Evolutionary conservation across 1,139 yeast genomes (phyloP).

Genomic region (Yamadazyma jaroonii): DNA sequence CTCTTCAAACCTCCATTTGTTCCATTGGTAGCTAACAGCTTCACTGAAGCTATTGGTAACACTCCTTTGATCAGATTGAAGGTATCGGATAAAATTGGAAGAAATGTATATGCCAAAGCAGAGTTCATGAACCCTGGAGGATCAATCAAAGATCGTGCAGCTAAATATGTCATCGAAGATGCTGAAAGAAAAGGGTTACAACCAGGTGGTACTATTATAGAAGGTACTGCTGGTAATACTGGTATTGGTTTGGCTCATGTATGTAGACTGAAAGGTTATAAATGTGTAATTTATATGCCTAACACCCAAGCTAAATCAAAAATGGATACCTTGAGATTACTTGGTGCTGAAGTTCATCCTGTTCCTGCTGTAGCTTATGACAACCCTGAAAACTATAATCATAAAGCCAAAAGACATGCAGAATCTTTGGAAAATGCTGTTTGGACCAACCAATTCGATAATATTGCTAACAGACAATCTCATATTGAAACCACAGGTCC

Average conservation of each 20-base stretch:
- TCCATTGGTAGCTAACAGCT: constrained; percentile 64
- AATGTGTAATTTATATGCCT: constrained; percentile 86
- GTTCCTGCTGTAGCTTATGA: constrained; percentile 87
- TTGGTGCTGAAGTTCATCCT: constrained; percentile 86
- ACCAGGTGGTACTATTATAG: constrained; percentile 62
- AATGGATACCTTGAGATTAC: constrained; percentile 64
- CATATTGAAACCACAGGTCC: constrained; percentile 93
- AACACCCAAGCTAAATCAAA: constrained; percentile 80
- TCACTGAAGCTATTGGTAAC: constrained; percentile 80
- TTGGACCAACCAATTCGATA: constrained; percentile 92
- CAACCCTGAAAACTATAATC: constrained; percentile 80
- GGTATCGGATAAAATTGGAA: constrained; percentile 59
- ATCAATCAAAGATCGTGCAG: constrained; percentile 89
- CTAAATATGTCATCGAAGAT: constrained; percentile 69
- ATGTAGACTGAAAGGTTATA: constrained; percentile 79
- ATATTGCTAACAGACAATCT: constrained; percentile 81
- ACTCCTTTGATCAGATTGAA: constrained; percentile 73
- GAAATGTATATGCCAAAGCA: constrained; percentile 84
- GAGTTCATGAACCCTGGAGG: constrained; percentile 97
- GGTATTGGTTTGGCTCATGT: constrained; percentile 91
- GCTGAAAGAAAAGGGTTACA: constrained; percentile 70
- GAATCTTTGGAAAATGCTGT: constrained; percentile 71
- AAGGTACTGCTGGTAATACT: constrained; percentile 64
- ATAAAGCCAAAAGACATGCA: constrained; percentile 82
- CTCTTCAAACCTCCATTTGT: constrained; percentile 41